These are phyloP conservation scores for Boletus eberwhitei DNA, from an alignment of 768 basidiomycete species.

Conservation along the genomic window DNA sequence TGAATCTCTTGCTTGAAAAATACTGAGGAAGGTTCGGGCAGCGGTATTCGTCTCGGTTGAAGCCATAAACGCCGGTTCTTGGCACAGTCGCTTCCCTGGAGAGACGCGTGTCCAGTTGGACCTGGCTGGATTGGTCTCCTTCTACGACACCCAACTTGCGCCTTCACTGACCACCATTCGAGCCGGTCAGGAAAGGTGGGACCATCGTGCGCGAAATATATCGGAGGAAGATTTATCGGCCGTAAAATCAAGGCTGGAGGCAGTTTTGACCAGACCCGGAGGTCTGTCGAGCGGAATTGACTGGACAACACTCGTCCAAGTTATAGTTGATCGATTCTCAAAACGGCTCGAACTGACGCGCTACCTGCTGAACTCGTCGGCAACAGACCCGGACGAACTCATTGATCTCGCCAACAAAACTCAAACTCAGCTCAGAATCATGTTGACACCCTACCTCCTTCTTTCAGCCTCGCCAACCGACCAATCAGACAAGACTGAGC, in stretches of 20 bases:
- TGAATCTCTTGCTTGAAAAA: not conserved
- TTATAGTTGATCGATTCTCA: conserved; percentile 31
- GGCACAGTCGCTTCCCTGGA: conserved; percentile 36
- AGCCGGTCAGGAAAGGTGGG: conserved; percentile 23
- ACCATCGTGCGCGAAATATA: conserved; percentile 31
- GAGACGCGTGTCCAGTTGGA: conserved; percentile 35
- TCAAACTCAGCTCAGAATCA: conserved; percentile 25
- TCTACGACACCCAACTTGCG: conserved; percentile 33
- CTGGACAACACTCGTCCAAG: conserved; percentile 32
- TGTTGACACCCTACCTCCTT: conserved; percentile 31
- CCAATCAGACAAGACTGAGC: not conserved
- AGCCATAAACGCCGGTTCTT: conserved; percentile 19
- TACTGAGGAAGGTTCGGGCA: not conserved
- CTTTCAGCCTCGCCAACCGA: conserved; percentile 5
- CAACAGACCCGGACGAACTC: conserved; percentile 1
- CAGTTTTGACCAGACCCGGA: conserved; percentile 7
- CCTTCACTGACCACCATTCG: conserved; percentile 31
- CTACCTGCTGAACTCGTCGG: conserved; percentile 18
- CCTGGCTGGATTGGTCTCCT: conserved; percentile 33
- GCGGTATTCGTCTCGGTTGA: not conserved
- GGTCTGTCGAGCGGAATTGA: conserved; percentile 29
- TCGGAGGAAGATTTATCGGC: conserved; percentile 22
- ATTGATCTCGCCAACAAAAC: conserved; percentile 8
- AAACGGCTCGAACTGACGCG: conserved; percentile 28
- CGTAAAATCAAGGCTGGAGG: conserved; percentile 9